Conservation (phyloP, 2,329 filamentous ascomycete species). For the Fusarium hostae region DNA sequence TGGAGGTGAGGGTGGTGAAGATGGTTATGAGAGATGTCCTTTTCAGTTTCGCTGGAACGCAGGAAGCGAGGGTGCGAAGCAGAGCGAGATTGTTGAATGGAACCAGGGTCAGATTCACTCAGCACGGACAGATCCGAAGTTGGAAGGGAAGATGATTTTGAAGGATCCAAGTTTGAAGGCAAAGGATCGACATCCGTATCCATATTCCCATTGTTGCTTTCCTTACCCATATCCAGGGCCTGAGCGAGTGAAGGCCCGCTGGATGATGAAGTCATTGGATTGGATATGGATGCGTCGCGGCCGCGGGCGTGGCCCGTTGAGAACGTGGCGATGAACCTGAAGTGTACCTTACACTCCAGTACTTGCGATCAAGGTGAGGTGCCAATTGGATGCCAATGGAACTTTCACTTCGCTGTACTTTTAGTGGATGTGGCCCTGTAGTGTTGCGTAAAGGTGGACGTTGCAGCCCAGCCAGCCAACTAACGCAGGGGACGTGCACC, state of each 20-base stretch:
- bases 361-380: not conserved
- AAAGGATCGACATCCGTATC: constrained; percentile 42
- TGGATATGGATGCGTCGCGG: constrained; percentile 36
- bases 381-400: constrained; percentile 7
- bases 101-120: constrained; percentile 35
- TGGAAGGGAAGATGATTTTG: constrained; percentile 36
- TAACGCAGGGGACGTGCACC: constrained; percentile 37
- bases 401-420: constrained; percentile 21
- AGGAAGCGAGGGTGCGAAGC: constrained; percentile 27
- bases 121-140: constrained; percentile 29
- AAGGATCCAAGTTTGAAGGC: constrained; percentile 30
- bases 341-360: not conserved
- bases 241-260: constrained; percentile 54
- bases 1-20: constrained; percentile 34
- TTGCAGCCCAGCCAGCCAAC: constrained; percentile 29
- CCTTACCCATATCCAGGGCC: constrained; percentile 44
- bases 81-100: constrained; percentile 30
- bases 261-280: constrained; percentile 50
- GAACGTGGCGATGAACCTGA: constrained; percentile 39
- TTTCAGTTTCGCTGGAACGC: constrained; percentile 27
- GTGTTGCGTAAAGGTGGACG: constrained; percentile 27
- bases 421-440: constrained; percentile 19
- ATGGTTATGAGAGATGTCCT: constrained; percentile 13
- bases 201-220: constrained; percentile 14
- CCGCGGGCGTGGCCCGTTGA: constrained; percentile 43